Conservation (phyloP, 345 rosid genomes). For the Cardamine occulta region DNA sequence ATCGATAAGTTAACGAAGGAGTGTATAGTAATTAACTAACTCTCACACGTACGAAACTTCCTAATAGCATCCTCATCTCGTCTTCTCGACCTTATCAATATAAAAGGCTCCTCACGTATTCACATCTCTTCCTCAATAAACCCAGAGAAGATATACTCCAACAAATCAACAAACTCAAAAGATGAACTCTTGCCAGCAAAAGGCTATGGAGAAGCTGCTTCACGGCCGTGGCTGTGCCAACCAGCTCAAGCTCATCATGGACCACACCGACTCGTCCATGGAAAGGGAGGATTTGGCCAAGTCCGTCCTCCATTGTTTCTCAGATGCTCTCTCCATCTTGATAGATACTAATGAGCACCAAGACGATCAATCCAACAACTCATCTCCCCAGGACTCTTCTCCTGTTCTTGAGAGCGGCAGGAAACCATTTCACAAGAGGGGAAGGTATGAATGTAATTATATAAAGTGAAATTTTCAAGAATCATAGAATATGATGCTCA, state of each 20-base stretch:
- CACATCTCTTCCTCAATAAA: slow-evolving; percentile 6
- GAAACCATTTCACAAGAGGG: slow-evolving; percentile 40
- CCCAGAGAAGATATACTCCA: neutral
- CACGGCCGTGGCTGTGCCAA: slow-evolving; percentile 39
- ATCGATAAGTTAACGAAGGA: slow-evolving; percentile 14
- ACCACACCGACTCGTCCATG: slow-evolving; percentile 28
- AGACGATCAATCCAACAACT: slow-evolving; percentile 34
- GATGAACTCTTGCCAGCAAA: slow-evolving; percentile 40
- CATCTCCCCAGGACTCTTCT: slow-evolving; percentile 34
- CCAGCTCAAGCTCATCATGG: slow-evolving; percentile 38
- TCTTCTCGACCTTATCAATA: neutral
- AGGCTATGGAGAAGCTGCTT: slow-evolving; percentile 40
- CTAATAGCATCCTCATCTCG: slow-evolving; percentile 10
- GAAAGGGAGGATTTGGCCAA: slow-evolving; percentile 39
- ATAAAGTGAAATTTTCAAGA: neutral
- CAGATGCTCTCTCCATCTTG: slow-evolving; percentile 44
- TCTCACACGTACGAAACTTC: slow-evolving; percentile 35
- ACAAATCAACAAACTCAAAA: neutral
- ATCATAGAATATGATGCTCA: slow-evolving; percentile 7
- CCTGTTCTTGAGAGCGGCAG: slow-evolving; percentile 28
- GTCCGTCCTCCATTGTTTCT: slow-evolving; percentile 42
- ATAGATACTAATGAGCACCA: slow-evolving; percentile 28
- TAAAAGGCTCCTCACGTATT: neutral
- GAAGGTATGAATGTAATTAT: slow-evolving; percentile 22
- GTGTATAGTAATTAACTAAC: slow-evolving; percentile 14